These are phyloP conservation scores for Aspergillus sp. DNA, from an alignment of 2,329 filamentous ascomycete species.

Conservation along the genomic window DNA sequence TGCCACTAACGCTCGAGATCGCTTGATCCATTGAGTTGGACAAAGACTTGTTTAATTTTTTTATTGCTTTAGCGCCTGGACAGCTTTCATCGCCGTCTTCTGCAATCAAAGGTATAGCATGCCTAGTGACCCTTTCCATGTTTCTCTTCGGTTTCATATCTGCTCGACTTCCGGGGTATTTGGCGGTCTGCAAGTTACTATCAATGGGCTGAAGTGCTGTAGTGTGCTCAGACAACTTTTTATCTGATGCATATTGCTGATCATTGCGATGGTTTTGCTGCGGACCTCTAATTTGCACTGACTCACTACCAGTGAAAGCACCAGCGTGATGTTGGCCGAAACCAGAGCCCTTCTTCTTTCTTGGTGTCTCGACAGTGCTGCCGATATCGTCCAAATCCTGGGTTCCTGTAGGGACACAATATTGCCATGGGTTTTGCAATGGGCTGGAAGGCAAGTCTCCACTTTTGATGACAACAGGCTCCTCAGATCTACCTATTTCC, in stretches of 20 bases:
- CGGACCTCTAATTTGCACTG: too few relatives aligned
- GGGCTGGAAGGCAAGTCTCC: slow-evolving; percentile 33
- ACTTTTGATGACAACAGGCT: slow-evolving; percentile 27
- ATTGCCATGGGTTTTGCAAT: slow-evolving; percentile 7
- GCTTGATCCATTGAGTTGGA: not conserved
- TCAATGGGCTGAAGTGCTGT: slow-evolving; percentile 24
- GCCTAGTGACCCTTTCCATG: slow-evolving; percentile 17
- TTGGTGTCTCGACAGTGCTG: slow-evolving; percentile 36
- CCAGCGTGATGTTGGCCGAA: not conserved
- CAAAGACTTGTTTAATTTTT: not conserved
- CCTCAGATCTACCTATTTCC: slow-evolving; percentile 6
- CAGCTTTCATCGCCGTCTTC: slow-evolving; percentile 45
- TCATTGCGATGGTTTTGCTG: too few relatives aligned
- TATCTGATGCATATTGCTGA: not conserved
- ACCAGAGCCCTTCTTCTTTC: slow-evolving; percentile 21
- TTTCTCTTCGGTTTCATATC: slow-evolving; percentile 34
- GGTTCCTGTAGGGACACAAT: slow-evolving; percentile 45
- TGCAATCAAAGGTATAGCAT: slow-evolving; percentile 42
- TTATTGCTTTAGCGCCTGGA: not conserved
- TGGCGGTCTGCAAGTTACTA: slow-evolving; percentile 16
- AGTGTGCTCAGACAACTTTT: slow-evolving; percentile 1
- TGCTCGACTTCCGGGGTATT: slow-evolving; percentile 3
- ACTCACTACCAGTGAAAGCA: too few relatives aligned
- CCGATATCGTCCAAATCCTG: slow-evolving; percentile 56
- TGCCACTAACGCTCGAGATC: not conserved